Percentiles rank a stretch among this genome's conserved stretches.
Conservation (phyloP, 1,139 yeast genomes). For the Candida tropicalis region DNA sequence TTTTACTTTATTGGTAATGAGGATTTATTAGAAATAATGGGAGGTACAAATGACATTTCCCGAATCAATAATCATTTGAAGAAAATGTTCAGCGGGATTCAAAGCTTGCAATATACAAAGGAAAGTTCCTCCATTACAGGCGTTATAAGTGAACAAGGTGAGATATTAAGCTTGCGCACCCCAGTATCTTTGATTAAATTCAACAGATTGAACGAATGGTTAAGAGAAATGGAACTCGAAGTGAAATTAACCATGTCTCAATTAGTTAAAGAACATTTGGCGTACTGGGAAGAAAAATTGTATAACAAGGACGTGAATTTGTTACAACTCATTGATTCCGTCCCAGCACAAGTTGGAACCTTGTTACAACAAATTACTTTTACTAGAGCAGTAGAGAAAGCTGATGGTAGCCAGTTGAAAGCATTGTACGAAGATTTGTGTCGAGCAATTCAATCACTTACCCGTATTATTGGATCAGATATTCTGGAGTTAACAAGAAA, state of each 20-base stretch:
- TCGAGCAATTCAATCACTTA: slow-evolving; percentile 18
- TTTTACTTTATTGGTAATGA: slow-evolving; percentile 91
- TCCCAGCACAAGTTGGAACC: slow-evolving; percentile 62
- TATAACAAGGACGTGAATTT: slow-evolving; percentile 4
- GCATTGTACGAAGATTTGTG: slow-evolving; percentile 10
- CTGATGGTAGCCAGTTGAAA: slow-evolving; percentile 2
- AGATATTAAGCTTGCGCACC: slow-evolving; percentile 44
- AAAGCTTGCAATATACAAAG: slow-evolving; percentile 43
- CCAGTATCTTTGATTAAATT: slow-evolving; percentile 49
- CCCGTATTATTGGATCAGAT: slow-evolving; percentile 22
- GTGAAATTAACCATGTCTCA: slow-evolving; percentile 51
- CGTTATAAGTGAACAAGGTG: slow-evolving; percentile 67
- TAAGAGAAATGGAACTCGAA: slow-evolving; percentile 57
- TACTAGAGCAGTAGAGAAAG: slow-evolving; percentile 46
- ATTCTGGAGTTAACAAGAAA: slow-evolving; percentile 37
- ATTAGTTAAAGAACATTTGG: slow-evolving; percentile 17
- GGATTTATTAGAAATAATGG: slow-evolving; percentile 81
- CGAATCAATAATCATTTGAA: slow-evolving; percentile 62
- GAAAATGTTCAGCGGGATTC: slow-evolving; percentile 75
- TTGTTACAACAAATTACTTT: slow-evolving; percentile 63
- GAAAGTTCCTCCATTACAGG: slow-evolving; percentile 44
- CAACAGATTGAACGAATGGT: slow-evolving; percentile 63
- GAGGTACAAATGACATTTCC: slow-evolving; percentile 55
- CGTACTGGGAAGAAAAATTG: slow-evolving; percentile 16
- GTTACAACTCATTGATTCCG: slow-evolving; percentile 16